Percentiles rank a stretch among this genome's conserved stretches.
Conservation (phyloP, 164 flowering plant genomes). For the Tetracentron sinense region DNA sequence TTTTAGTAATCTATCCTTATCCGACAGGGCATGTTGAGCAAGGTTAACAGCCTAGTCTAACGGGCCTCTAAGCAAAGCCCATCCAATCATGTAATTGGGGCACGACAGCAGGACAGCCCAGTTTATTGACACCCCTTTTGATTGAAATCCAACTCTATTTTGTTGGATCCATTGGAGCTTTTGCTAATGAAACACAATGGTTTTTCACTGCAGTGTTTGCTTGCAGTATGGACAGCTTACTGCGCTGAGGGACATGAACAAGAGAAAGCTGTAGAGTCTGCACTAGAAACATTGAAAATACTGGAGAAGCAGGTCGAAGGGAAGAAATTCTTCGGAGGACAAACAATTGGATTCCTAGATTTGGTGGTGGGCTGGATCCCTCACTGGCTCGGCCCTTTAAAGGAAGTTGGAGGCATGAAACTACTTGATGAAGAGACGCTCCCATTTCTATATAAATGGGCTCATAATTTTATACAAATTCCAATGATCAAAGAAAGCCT, state of each 20-base stretch:
- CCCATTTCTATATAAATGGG: slow-evolving; percentile 13
- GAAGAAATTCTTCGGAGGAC: slow-evolving; percentile 24
- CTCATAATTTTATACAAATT: neutral
- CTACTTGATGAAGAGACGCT: slow-evolving; percentile 17
- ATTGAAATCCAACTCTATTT: no score
- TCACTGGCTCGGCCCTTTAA: slow-evolving; percentile 19
- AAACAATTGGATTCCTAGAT: slow-evolving; percentile 26
- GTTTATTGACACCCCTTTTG: no score
- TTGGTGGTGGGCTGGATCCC: slow-evolving; percentile 25
- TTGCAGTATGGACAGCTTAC: slow-evolving; percentile 5
- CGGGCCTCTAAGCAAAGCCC: no score
- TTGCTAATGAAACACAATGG: neutral
- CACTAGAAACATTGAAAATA: slow-evolving; percentile 16
- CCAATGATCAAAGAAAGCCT: neutral
- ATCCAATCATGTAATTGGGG: no score
- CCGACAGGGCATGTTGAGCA: no score
- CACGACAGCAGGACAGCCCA: no score
- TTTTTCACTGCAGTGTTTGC: neutral
- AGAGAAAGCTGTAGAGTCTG: slow-evolving; percentile 10
- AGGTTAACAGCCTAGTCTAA: no score
- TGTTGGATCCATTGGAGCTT: no score
- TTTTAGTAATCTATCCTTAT: no score
- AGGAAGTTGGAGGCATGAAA: slow-evolving; percentile 25
- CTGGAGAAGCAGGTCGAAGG: slow-evolving; percentile 22
- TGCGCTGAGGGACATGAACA: slow-evolving; percentile 17